Base-by-base conservation (phyloP, 1,284 basidiomycete species). In the Rhodotorula sp. region DNA sequence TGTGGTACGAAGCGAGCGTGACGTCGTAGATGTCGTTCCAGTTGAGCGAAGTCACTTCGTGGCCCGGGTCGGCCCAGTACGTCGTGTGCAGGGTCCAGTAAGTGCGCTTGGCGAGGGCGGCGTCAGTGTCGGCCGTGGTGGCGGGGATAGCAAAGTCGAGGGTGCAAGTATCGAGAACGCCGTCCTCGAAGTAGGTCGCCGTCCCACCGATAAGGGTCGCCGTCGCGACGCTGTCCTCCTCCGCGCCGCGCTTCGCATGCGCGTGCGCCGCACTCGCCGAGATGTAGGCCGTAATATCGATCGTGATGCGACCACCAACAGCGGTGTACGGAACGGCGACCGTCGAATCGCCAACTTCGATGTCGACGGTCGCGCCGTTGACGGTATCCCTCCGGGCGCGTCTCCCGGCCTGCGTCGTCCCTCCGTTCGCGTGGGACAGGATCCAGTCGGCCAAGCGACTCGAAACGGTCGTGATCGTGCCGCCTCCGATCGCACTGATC, bases 11-110 rank as follows among this genome's bases (percentile, higher is more conserved):
- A 8, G 50, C 50, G 23, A n/a, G 21, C 21, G 50, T n/a, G 50
- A 52, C n/a, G 50, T n/a, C n/a, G 21, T 52, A 52, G 50, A 52
- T 52, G 23, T 52, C 50, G 50, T 52, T 52, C 50, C 50, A 52
- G 50, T 52, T 52, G 50, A 52, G 50, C 50, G 21, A n/a, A n/a
- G 50, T 52, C 50, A n/a, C n/a, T n/a, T 52, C 50, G 50, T 52
- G 50, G 0, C 12, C 12, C 23, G 21, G n/a, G 23, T 21, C 50
- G 23, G 50, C 50, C 50, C 50, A 52, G 50, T 52, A 52, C n/a
- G 50, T 52, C 50, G 50, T 52, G 50, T 52, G 50, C 23, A 52
- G 50, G 6, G 50, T 52, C 50, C 50, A 52, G 50, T 52, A 52
- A 14, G 23, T 26, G 50, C 50, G 50, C 50, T 52, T 52, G 50